Evolutionary conservation across 352 stramenopile genomes (phyloP), one percentile per base, ranked within the genome.

Genomic region (Globisporangium splendens): DNA sequence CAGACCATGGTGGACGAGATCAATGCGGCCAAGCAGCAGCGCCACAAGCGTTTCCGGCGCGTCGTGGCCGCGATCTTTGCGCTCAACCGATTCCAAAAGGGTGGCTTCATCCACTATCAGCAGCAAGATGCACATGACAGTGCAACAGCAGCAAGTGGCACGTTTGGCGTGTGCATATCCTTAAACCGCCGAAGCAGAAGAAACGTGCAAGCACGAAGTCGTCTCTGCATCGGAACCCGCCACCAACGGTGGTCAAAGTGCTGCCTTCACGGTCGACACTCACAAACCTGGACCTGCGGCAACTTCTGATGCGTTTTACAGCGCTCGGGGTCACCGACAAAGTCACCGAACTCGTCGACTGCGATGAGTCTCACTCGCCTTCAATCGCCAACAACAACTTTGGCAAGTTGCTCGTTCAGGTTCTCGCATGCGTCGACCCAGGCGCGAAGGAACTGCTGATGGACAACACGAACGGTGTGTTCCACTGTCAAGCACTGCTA

Each of bases 21-120:
- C 44, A 46, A 54, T 6, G 12, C 11, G 2, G 39, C 12, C 4
- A 28, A 55, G 15, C 28, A 8, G 38, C 38, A 62, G 24, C 35
- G 56, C 48, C 61, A 66, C 24, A 50, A 35, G 31, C 31, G 61
- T 3, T 91, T 91, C 33, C 75, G 81, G 5, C 75, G 67, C 17
- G 77, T 77, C 4, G 68, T 88, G 3, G 70, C 86, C 50, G 77
- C 75, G 0, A 75, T 91, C 11, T 87, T 91, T 72, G 81, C 81
- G n/a, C 53, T 78, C 28, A 91, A 91, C 57, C 67, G 81, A 3
- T 69, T 91, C 20, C 72, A 70, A 35, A 63, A 67, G 17, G 68
- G 72, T n/a, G 44, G 62, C 20, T 14, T n/a, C 20, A 51, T 69
- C n/a, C 50, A 47, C 8, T n/a, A n/a, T n/a, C 39, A 51, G 22